Evolutionary conservation across 2,329 filamentous ascomycete genomes (phyloP).

Genomic region (Arachnomyces sp.): DNA sequence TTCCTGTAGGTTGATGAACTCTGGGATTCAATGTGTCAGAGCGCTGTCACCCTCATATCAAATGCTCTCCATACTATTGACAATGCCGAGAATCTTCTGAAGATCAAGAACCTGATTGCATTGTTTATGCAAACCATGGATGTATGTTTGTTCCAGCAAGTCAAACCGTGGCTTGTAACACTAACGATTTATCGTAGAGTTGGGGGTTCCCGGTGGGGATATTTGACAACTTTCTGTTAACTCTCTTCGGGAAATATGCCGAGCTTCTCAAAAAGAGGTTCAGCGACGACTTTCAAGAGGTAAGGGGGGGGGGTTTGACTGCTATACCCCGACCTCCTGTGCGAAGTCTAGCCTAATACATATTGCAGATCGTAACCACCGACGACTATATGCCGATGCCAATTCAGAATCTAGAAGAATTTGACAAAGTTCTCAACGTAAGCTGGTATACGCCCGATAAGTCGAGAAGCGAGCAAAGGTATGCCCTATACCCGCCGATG

Average conservation of each 20-base stretch:
- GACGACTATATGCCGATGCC: constrained; percentile 99
- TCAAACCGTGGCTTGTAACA: constrained; percentile 1
- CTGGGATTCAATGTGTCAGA: constrained; percentile 96
- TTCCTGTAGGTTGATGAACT: constrained; percentile 76
- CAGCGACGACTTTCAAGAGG: constrained; percentile 91
- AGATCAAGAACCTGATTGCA: constrained; percentile 86
- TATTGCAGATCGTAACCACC: constrained; percentile 58
- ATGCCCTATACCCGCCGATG: constrained; percentile 26
- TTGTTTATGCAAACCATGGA: constrained; percentile 99
- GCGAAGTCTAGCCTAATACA: constrained; percentile 7
- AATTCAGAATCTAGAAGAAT: constrained; percentile 81
- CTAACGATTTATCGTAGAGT: constrained; percentile 44
- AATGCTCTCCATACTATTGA: constrained; percentile 70
- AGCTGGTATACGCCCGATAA: constrained; percentile 92
- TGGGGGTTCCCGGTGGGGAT: constrained; percentile 81
- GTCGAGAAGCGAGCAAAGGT: constrained; percentile 64
- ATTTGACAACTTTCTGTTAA: constrained; percentile 78
- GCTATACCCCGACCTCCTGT: background rate
- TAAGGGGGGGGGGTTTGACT: constrained; percentile 25
- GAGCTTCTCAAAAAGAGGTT: constrained; percentile 84
- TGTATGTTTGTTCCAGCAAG: constrained; percentile 39
- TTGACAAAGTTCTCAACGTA: constrained; percentile 89
- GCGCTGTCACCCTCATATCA: constrained; percentile 71
- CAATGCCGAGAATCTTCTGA: constrained; percentile 83
- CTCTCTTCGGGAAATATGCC: constrained; percentile 86